Conservation (phyloP, 805 yeast species). For the Saccharomyces mikatae region DNA sequence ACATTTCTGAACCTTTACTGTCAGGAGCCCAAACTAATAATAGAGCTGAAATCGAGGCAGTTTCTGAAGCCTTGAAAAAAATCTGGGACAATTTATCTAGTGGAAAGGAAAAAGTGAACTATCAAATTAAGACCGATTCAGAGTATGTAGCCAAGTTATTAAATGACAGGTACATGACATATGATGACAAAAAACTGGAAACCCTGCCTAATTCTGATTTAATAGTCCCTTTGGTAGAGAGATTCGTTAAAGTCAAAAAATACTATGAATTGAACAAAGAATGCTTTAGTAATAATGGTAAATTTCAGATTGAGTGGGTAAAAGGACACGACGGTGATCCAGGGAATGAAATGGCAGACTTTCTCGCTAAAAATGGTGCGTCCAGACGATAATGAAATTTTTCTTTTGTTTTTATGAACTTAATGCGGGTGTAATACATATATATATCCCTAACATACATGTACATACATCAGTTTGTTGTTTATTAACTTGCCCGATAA, state of each 20-base stretch:
- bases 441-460: background rate
- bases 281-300: conserved; percentile 28
- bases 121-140: conserved; percentile 61
- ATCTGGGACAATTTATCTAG: conserved; percentile 29
- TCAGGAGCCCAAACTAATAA: conserved; percentile 60
- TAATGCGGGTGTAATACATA: background rate
- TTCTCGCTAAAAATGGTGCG: conserved; percentile 62
- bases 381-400: background rate
- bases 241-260: conserved; percentile 36
- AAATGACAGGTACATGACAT: conserved; percentile 45
- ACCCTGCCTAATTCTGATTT: conserved; percentile 24
- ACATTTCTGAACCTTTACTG: conserved; percentile 45
- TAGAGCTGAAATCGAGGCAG: conserved; percentile 70
- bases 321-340: conserved; percentile 59
- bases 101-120: conserved; percentile 18
- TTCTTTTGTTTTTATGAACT: background rate
- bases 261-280: conserved; percentile 27
- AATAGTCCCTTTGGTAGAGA: conserved; percentile 32
- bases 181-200: conserved; percentile 39
- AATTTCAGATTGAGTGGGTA: conserved; percentile 50
- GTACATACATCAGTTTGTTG: background rate
- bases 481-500: background rate
- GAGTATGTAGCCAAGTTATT: conserved; percentile 51
- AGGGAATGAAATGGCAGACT: conserved; percentile 77
- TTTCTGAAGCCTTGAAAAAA: conserved; percentile 43